Conservation (phyloP, 202 grass and related monocot species). For the Saccharum hybrid region DNA sequence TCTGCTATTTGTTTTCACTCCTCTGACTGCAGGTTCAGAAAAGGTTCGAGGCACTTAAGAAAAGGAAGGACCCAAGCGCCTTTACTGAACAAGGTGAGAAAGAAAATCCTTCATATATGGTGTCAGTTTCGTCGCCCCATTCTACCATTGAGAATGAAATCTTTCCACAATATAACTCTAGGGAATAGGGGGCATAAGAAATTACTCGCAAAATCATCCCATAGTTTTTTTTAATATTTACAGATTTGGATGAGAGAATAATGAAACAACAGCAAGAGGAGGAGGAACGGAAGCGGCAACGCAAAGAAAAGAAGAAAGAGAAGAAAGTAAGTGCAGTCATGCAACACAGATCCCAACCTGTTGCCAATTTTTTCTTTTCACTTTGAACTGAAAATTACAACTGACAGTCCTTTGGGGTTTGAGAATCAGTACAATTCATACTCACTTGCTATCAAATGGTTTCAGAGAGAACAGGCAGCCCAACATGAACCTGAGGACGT, state of each 20-base stretch:
- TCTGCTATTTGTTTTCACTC: constrained; percentile 20
- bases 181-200: no score
- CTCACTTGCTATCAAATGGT: constrained; percentile 26
- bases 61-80: constrained; percentile 76
- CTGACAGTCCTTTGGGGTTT: not conserved
- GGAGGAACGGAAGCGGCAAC: constrained; percentile 68
- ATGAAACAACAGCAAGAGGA: constrained; percentile 86
- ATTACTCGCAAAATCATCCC: no score
- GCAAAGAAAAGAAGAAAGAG: constrained; percentile 82
- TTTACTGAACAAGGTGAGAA: constrained; percentile 87
- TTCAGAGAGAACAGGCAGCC: constrained; percentile 76
- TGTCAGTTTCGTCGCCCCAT: no score
- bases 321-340: constrained; percentile 64
- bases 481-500: constrained; percentile 69
- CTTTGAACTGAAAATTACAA: not conserved
- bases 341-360: not conserved
- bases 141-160: no score
- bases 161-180: no score
- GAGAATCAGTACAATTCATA: constrained; percentile 17
- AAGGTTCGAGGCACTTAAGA: constrained; percentile 90
- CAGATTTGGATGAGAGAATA: constrained; percentile 81
- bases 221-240: no score
- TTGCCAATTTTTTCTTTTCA: not conserved
- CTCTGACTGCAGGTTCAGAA: constrained; percentile 77
- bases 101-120: no score